These are phyloP conservation scores for Sanguinoderma infundibulare DNA, from an alignment of 1,284 basidiomycete species.

Conservation along the genomic window DNA sequence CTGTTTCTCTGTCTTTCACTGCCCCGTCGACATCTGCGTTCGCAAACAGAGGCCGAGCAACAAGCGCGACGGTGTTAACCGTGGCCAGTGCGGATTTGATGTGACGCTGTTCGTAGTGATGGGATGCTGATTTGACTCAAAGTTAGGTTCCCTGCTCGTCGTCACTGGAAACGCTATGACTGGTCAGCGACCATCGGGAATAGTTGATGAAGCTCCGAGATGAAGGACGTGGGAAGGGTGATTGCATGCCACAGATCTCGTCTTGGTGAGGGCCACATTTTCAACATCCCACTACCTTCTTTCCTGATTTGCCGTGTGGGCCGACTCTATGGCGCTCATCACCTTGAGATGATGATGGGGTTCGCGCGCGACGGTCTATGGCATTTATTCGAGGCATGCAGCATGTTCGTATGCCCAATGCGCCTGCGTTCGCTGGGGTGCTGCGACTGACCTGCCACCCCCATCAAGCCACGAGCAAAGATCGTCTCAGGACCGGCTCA, in stretches of 20 bases:
- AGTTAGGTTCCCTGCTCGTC: neutral
- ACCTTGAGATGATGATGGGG: neutral
- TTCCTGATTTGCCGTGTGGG: neutral
- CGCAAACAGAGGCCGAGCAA: neutral
- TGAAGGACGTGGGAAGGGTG: neutral
- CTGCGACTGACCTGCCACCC: neutral
- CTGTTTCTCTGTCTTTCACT: no score
- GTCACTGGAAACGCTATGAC: neutral
- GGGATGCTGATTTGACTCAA: no score
- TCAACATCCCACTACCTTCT: neutral
- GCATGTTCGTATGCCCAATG: neutral
- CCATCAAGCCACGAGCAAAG: constrained; percentile 21
- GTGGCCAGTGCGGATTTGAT: neutral
- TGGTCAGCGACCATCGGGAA: neutral
- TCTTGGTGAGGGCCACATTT: neutral
- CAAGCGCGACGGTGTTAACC: neutral
- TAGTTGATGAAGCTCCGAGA: neutral
- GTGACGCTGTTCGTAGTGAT: neutral
- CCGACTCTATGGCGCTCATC: neutral
- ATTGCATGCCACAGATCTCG: neutral
- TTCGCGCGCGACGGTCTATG: neutral
- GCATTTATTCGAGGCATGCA: neutral
- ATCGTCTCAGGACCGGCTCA: constrained; percentile 16
- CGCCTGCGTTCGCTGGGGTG: neutral
- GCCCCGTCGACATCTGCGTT: no score